Base-by-base conservation (phyloP, 2,329 filamentous ascomycete genomes). In the Fusarium cyanostomum region DNA sequence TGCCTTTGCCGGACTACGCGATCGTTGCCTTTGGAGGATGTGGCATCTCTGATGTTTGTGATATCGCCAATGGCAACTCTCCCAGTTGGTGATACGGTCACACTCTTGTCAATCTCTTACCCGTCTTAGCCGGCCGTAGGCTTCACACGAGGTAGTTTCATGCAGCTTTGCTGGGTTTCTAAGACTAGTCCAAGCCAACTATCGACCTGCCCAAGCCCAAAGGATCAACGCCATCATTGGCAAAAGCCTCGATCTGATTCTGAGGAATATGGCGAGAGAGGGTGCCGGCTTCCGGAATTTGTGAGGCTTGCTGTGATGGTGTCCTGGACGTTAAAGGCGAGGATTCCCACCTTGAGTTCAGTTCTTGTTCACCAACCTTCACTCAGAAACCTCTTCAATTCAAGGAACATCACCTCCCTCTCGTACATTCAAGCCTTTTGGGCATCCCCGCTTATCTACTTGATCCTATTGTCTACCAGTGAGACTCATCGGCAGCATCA, bases 281-380 rank as follows among this genome's bases (percentile, higher is more conserved):
- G 13, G 48, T 41, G 10, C 18, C 30, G 24, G 21, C 13, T 45
- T 31, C 16, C 39, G 12, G 28, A 18, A 34, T 27, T 30, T 12
- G 34, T 18, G 26, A 15, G 13, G 35, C 34, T 34, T 15, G 18
- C 11, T 8, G 13, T 31, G 33, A 35, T 11, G 31, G 4, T 28
- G 52, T 43, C 24, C 13, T 52, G 33, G 35, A 39, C 44, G 44
- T 66, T 68, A 68, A 67, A 68, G 51, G n/a, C 10, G 11, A 15
- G 38, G 27, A 12, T 2, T 49, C 44, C 56, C 57, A 39, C 54
- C 50, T 38, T n/a, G 15, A 38, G 30, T 31, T 30, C 11, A 28
- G 7, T 9, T 38, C 48, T 8, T 16, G 30, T 30, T 56, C 38
- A 43, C 54, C 55, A 43, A 12, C 39, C 44, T 41, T 51, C 48